Evolutionary conservation across 768 basidiomycete species (phyloP), one percentile per base, ranked within the genome.

Genomic region (Pulveroboletus ravenelii): DNA sequence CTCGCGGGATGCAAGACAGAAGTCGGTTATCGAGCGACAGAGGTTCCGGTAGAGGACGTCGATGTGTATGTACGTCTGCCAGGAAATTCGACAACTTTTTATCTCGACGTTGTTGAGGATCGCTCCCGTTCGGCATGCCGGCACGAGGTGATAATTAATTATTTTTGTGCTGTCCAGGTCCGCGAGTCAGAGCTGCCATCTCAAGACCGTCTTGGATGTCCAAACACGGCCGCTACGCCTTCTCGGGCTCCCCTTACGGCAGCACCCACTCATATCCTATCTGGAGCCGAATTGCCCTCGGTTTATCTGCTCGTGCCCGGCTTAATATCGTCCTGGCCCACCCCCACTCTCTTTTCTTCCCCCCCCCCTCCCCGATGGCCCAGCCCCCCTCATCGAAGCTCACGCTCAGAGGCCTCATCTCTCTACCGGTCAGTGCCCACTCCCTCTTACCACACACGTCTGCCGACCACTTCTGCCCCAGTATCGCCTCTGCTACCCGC

Each of bases 1-100:
- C 9, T 87, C 86, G 17, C 65, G 80, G 54, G 80, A 82, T 56
- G 57, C 72, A 35, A 67, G 84, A 60, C 90, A 91, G 64, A 92
- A 91, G 69, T 89, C 87, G 50, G 74, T 86, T 41, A 87, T 88
- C 55, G 81, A 85, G 57, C 75, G 83, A 41, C 81, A 86, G 59
- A 75, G 82, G 46, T 84, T 85, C 67, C 74, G 81, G 65, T 85
- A 62, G 45, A 36, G 25, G 25, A 27, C 25, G 6, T 27, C 25
- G 25, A 27, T 27, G 25, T 27, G 25, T 27, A 27, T 27, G 25
- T 27, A 27, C 25, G 25, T 4, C 25, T 27, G 25, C 25, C 25
- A 27, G 25, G 25, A 27, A 27, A 27, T 27, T 4, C 25, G 25
- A 27, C 5, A 6, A 27, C 25, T 31, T 12, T 31, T 47, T 23